Evolutionary conservation across 805 yeast species (phyloP), one percentile per base, ranked within the genome.

Genomic region (Allodekkera sacchari): DNA sequence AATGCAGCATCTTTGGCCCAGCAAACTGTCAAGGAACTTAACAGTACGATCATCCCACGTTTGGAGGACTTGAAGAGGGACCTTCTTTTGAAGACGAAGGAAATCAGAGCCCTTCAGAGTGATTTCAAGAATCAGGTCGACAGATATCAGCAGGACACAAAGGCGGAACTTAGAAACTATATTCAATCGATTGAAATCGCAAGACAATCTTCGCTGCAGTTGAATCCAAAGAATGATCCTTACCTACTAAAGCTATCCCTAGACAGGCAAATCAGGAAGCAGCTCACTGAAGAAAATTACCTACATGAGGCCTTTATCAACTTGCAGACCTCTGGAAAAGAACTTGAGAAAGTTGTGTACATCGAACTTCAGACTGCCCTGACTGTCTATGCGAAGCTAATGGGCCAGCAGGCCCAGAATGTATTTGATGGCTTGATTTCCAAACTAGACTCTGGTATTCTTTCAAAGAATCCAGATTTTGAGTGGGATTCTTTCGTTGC

Each of bases 401-500:
- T 83, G 36, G 83, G 82, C 20, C 76, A 74, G 45, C 85, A 82
- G 53, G 78, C 87, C 25, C 79, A 78, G 44, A 63, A 79, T 27
- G 76, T 84, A 12, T 72, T 82, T 43, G 77, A 77, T 40, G 68
- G 66, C 29, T 59, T 84, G 38, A 65, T 79, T 25, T 75, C 87
- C 3, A 75, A 72, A 50, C 59, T 84, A 35, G 80, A 76, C 44
- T 48, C 59, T 24, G 87, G 87, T 3, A 74, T 87, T 42, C 69
- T 87, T 39, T 69, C 81, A 22, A 80, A 82, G 50, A 87, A 82
- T 37, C 77, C 95, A 9, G 66, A 72, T 22, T 74, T 75, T 51
- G 97, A 92, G 62, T 89, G 96, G 95, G 83, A 82, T 38, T 70
- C 83, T 21, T 92, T 84, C 42, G 70, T 88, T 32, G 58, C 74